Base-by-base conservation (phyloP, 257 asterid genomes). In the Galeopsis tetrahit region DNA sequence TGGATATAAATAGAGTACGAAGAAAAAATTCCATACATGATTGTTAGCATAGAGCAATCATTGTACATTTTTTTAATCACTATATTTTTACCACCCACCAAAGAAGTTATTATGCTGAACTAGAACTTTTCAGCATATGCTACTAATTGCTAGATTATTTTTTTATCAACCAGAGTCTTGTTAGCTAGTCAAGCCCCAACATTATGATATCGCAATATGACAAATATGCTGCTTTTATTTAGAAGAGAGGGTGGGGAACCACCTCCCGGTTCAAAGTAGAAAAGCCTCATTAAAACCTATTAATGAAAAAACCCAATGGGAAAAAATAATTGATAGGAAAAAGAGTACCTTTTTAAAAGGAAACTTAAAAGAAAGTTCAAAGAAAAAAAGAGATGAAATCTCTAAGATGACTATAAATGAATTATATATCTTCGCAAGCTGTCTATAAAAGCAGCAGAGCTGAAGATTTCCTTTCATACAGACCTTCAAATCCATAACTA, bases 131-230 rank as follows among this genome's bases (percentile, higher is more conserved):
- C 56, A 56, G 63, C 59, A 56, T 68, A 35, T 52, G 56, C 15
- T 58, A 48, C 56, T 6, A 60, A 15, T 44, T 57, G 67, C 58
- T 39, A 7, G 46, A 11, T 21, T 66, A 44, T 28, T 31, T 57
- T 61, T 65, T 73, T 71, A 72, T 36, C 38, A 63, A 61, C 66
- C 6, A 33, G 4, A 63, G 35, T 66, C 63, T 59, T 13, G 14
- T 48, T 10, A 52, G 69, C 52, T 36, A 55, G 66, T 28, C 28
- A 55, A 56, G 4, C 46, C 62, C 53, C 71, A 32, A 42, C 42
- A 61, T 56, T 11, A 63, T 70, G 35, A 55, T 58, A 55, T 11
- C 3, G 43, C 66, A 48, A 36, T 58, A 31, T 44, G 17, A 33
- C 33, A 7, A 46, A 11, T 46, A 46, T 46, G 52, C 10, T 46